Conservation (phyloP, 129 eudicot species). For the Saussurea involucrata region DNA sequence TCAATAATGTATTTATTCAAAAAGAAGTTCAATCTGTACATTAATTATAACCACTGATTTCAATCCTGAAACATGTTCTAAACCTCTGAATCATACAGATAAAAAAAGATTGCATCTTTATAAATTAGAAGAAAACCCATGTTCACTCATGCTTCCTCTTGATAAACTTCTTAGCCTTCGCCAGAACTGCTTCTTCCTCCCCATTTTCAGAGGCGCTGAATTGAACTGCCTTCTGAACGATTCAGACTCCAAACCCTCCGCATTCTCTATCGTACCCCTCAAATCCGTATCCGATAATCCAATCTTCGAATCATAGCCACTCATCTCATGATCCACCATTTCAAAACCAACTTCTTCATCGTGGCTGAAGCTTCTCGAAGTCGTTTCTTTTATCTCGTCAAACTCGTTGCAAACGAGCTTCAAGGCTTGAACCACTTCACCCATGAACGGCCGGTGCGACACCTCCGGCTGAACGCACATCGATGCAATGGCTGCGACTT, state of each 20-base stretch:
- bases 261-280: slow-evolving; percentile 36
- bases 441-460: slow-evolving; percentile 98
- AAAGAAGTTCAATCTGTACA: slow-evolving; percentile 5
- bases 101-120: slow-evolving; percentile 2
- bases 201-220: slow-evolving; percentile 79
- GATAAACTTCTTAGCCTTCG: slow-evolving; percentile 53
- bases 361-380: slow-evolving; percentile 37
- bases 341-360: slow-evolving; percentile 43
- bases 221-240: slow-evolving; percentile 66
- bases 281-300: slow-evolving; percentile 60
- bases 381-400: slow-evolving; percentile 53
- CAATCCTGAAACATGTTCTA: neutral
- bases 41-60: neutral
- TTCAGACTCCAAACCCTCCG: slow-evolving; percentile 47
- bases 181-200: slow-evolving; percentile 60
- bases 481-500: slow-evolving; percentile 93
- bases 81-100: neutral
- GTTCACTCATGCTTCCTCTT: slow-evolving; percentile 72
- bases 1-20: no score
- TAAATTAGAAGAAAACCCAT: slow-evolving; percentile 43
- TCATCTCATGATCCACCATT: slow-evolving; percentile 31
- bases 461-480: slow-evolving; percentile 99
- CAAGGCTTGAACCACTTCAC: slow-evolving; percentile 96
- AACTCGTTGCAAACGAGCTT: slow-evolving; percentile 87
- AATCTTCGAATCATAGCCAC: slow-evolving; percentile 32